Percentiles rank a stretch among this genome's conserved stretches.
Evolutionary conservation across 768 basidiomycete species (phyloP).

Genomic region (Lactifluus rugatus): DNA sequence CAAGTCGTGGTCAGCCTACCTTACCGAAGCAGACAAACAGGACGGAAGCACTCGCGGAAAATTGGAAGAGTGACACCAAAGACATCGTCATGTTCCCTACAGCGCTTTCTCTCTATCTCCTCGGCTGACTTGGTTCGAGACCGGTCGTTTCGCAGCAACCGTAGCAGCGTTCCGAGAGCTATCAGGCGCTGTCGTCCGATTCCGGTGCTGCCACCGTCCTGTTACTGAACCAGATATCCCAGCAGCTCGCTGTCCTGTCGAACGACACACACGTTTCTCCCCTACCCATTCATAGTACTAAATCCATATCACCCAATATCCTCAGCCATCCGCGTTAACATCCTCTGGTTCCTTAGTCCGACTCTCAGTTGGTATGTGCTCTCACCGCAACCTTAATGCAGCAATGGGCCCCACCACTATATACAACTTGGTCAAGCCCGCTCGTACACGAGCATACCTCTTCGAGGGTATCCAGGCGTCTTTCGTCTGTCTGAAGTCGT

Average conservation of each 20-base stretch:
- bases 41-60: background rate
- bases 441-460: slow-evolving; percentile 4
- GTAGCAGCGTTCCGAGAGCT: slow-evolving; percentile 14
- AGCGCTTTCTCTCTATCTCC: too few relatives aligned
- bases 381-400: slow-evolving; percentile 9
- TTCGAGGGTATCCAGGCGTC: slow-evolving; percentile 3
- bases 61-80: slow-evolving; percentile 6
- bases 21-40: background rate
- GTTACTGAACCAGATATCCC: slow-evolving; percentile 10
- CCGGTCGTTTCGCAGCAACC: slow-evolving; percentile 10
- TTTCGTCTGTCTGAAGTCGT: background rate
- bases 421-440: background rate
- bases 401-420: slow-evolving; percentile 6
- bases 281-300: background rate
- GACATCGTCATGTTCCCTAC: background rate
- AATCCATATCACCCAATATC: background rate
- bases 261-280: background rate
- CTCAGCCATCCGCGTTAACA: slow-evolving; percentile 7
- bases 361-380: slow-evolving; percentile 2
- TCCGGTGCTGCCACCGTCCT: background rate
- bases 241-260: slow-evolving; percentile 7
- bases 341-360: slow-evolving; percentile 17
- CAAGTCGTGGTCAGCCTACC: slow-evolving; percentile 5
- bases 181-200: slow-evolving; percentile 2
- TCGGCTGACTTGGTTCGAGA: background rate